phyloP scores from a whole-genome alignment of 768 basidiomycete genomes.

The Russula sp. region DNA sequence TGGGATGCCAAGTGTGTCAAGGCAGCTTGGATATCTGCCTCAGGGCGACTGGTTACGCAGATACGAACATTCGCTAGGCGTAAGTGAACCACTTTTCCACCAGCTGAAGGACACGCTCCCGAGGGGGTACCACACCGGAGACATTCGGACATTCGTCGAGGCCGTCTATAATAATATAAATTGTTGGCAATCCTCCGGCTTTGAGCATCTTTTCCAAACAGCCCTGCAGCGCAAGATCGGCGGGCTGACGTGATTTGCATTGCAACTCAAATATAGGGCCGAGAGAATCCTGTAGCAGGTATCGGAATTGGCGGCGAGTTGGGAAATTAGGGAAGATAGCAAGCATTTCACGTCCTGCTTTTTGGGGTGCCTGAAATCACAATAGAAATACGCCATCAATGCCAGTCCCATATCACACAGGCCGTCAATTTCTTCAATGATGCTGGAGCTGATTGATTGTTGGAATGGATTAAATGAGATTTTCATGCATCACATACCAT shows the following conservation, averaged over 20 bases:
- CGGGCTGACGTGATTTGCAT: not conserved
- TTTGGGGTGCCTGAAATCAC: not conserved
- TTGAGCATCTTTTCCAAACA: not conserved
- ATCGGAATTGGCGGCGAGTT: not conserved
- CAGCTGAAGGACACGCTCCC: not conserved
- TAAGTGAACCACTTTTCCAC: not conserved
- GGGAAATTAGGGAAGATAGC: not conserved
- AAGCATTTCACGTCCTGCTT: not conserved
- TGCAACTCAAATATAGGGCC: not conserved
- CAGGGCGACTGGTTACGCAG: not conserved
- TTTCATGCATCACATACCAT: no score
- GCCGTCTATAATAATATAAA: constrained; percentile 5
- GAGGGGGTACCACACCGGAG: not conserved
- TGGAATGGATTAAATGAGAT: not conserved
- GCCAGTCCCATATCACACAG: not conserved
- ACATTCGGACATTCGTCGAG: not conserved
- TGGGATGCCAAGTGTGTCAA: not conserved
- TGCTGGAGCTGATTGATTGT: not conserved
- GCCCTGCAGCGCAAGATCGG: not conserved
- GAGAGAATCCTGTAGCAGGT: constrained; percentile 1
- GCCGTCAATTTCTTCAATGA: not conserved
- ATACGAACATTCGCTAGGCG: not conserved
- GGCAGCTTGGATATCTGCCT: not conserved
- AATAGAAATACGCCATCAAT: not conserved
- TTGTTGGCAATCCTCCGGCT: not conserved